Evolutionary conservation across 2,329 filamentous ascomycete species (phyloP).

Genomic region (Claviceps africana): DNA sequence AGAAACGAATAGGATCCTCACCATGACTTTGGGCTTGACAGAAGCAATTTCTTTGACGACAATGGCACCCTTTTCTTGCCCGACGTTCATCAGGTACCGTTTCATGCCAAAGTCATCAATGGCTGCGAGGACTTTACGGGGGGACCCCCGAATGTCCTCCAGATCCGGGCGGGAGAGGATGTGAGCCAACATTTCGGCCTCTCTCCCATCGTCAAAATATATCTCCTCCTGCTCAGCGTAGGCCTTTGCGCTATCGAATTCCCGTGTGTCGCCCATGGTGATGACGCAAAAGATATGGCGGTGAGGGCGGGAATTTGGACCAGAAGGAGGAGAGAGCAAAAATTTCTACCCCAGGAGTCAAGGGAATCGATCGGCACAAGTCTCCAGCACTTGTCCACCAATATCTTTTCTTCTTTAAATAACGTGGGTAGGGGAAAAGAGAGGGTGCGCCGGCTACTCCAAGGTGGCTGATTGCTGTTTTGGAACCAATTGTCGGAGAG

Average conservation of each 20-base stretch:
- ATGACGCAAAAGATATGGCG: not conserved
- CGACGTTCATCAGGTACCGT: slow-evolving; percentile 64
- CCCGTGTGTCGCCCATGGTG: not conserved
- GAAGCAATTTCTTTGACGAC: slow-evolving; percentile 54
- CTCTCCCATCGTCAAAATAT: slow-evolving; percentile 55
- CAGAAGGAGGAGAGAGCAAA: too few species aligned
- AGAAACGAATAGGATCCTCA: not conserved
- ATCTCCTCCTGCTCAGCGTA: slow-evolving; percentile 28
- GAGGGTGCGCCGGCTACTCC: not conserved
- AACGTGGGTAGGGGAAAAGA: not conserved
- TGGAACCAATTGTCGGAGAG: too few species aligned
- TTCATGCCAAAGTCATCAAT: slow-evolving; percentile 49
- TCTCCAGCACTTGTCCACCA: too few species aligned
- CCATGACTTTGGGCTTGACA: slow-evolving; percentile 52
- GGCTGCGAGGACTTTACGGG: slow-evolving; percentile 46
- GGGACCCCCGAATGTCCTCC: slow-evolving; percentile 49
- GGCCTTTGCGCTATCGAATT: slow-evolving; percentile 24
- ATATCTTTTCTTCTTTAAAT: not conserved
- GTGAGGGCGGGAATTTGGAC: too few species aligned
- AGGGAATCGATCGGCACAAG: too few species aligned
- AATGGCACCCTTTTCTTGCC: slow-evolving; percentile 58
- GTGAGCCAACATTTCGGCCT: slow-evolving; percentile 58
- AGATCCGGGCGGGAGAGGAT: slow-evolving; percentile 49
- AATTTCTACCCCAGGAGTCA: too few species aligned
- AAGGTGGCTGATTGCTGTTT: too few species aligned